Evolutionary conservation across 805 yeast genomes (phyloP).

Genomic region (Schwanniomyces sp.): DNA sequence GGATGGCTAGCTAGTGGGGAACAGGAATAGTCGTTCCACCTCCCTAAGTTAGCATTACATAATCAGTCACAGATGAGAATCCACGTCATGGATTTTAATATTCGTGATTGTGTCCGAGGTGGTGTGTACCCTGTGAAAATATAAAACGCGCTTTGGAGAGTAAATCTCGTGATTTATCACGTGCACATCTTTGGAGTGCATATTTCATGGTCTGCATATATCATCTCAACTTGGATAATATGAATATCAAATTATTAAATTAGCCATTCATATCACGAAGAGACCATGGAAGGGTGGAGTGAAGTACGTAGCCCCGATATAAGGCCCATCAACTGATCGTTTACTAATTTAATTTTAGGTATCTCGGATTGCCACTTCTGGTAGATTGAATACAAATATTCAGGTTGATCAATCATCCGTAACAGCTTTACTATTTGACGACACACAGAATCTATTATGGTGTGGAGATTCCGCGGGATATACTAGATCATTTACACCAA

Average conservation of each 20-base stretch:
- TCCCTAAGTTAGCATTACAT: too few species aligned
- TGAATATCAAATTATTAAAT: not conserved
- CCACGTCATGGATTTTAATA: too few species aligned
- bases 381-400: constrained; percentile 7
- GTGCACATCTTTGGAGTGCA: too few species aligned
- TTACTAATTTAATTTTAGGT: constrained; percentile 22
- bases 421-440: constrained; percentile 55
- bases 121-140: too few species aligned
- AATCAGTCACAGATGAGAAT: too few species aligned
- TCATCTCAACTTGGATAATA: not conserved
- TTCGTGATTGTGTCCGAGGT: too few species aligned
- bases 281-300: constrained; percentile 52
- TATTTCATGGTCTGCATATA: too few species aligned
- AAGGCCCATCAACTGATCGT: not conserved
- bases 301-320: constrained; percentile 36
- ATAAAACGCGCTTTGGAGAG: too few species aligned
- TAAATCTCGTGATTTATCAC: too few species aligned
- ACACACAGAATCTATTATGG: constrained; percentile 79
- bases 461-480: constrained; percentile 68
- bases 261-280: not conserved
- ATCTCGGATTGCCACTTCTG: constrained; percentile 23
- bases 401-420: constrained; percentile 14
- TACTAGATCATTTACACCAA: constrained; percentile 32
- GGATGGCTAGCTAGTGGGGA: too few species aligned
- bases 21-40: too few species aligned